Conservation (phyloP, 2,329 filamentous ascomycete species). For the Fusarium sp. region DNA sequence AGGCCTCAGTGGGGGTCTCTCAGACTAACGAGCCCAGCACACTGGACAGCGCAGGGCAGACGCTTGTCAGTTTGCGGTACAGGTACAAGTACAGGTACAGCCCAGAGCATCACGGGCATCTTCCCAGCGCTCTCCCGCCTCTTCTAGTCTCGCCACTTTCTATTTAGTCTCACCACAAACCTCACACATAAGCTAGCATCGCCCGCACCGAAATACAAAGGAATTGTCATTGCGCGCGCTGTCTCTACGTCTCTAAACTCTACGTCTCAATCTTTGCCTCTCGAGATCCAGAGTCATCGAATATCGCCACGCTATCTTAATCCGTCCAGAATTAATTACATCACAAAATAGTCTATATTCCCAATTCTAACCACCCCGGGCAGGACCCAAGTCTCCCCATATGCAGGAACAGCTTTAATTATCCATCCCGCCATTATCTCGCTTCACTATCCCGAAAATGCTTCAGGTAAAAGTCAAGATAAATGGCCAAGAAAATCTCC, state of each 20-base stretch:
- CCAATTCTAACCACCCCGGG: neutral
- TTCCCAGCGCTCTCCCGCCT: neutral
- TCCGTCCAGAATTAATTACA: constrained; percentile 13
- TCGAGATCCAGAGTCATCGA: neutral
- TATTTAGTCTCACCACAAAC: constrained; percentile 3
- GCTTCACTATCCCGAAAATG: constrained; percentile 5
- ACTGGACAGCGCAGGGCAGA: constrained; percentile 37
- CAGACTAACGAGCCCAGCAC: constrained; percentile 26
- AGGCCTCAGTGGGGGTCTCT: constrained; percentile 29
- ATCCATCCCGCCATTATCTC: neutral
- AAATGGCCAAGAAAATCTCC: constrained; percentile 24
- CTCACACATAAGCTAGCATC: constrained; percentile 1
- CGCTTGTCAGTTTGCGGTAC: constrained; percentile 40
- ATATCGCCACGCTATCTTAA: neutral
- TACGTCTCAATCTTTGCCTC: neutral
- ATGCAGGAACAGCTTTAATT: constrained; percentile 20
- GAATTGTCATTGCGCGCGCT: constrained; percentile 9
- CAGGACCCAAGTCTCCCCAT: neutral
- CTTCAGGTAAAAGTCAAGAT: constrained; percentile 40
- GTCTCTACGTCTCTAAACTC: neutral
- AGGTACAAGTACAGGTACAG: neutral
- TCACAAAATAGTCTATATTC: constrained; percentile 1
- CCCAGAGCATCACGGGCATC: no score
- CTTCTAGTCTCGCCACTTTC: constrained; percentile 12
- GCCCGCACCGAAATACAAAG: constrained; percentile 4